Evolutionary conservation across 2,329 filamentous ascomycete species (phyloP), one percentile per base, ranked within the genome.

Genomic region (Cadophora sp.): DNA sequence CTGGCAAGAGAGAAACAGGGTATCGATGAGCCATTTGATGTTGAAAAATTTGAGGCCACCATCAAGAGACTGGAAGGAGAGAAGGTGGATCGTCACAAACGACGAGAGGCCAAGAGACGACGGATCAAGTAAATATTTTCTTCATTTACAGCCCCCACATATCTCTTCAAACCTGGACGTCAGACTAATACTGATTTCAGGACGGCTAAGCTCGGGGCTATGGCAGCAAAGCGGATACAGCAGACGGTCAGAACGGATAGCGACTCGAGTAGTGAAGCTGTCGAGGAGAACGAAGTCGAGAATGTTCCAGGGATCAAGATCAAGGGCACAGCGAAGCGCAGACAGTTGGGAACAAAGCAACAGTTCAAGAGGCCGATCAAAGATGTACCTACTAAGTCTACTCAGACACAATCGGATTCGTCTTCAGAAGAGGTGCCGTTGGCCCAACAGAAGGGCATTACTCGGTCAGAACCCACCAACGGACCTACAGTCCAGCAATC

Each of bases 261-360:
- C 12, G 66, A 69, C 9, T 74, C 73, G 19, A 74, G 69, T 22
- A 74, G 74, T 50, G 78, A 80, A 62, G 76, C 78, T 27, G 69
- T 65, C 19, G 73, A 74, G 27, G 68, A 73, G 11, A 63, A 72
- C 65, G 65, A 51, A 11, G 40, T 67, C 12, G 63, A 68, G 7
- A 59, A 72, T 58, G 62, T 43, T 29, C 58, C 51, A 48, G 37
- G 43, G 7, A 58, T 62, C 5, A 46, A 48, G 6, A 58, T 26
- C 26, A 58, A 53, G 26, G 27, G 43, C n/a, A 19, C 40, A 19
- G 16, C 26, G 19, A 60, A 59, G 19, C 60, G 61, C 16, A 50
- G 24, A 46, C 26, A 26, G 16, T 12, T 24, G 29, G 61, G 19
- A 26, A 37, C 26, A 48, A 55, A 63, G 34, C 19, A 46, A 19